These are phyloP conservation scores for Aspergillus phoenicis DNA, from an alignment of 2,329 filamentous ascomycete species.

Conservation along the genomic window DNA sequence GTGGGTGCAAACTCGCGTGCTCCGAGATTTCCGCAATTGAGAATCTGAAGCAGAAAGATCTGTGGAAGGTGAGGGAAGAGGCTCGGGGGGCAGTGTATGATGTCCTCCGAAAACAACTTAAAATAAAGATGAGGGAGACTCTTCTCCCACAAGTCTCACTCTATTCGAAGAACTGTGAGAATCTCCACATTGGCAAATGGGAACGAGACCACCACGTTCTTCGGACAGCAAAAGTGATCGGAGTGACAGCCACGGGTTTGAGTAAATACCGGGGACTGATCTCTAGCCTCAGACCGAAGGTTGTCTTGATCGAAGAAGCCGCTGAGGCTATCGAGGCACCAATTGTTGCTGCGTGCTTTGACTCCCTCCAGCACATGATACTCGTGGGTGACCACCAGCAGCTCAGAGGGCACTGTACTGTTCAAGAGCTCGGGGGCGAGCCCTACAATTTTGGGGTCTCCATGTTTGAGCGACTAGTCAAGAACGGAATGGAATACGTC, in stretches of 20 bases:
- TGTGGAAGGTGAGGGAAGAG: slow-evolving; percentile 61
- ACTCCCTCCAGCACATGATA: slow-evolving; percentile 65
- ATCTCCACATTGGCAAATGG: slow-evolving; percentile 61
- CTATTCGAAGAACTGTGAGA: slow-evolving; percentile 55
- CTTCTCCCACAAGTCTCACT: slow-evolving; percentile 55
- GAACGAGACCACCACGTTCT: slow-evolving; percentile 64
- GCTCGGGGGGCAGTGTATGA: slow-evolving; percentile 68
- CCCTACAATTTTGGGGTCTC: slow-evolving; percentile 73
- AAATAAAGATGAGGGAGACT: slow-evolving; percentile 49
- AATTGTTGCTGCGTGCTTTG: slow-evolving; percentile 61
- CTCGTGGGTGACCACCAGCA: slow-evolving; percentile 82
- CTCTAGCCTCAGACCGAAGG: slow-evolving; percentile 64
- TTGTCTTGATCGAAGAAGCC: slow-evolving; percentile 77
- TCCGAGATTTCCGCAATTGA: slow-evolving; percentile 40
- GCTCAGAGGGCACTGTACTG: slow-evolving; percentile 67
- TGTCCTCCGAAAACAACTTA: slow-evolving; percentile 59
- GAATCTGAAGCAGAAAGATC: slow-evolving; percentile 49
- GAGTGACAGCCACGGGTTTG: slow-evolving; percentile 77
- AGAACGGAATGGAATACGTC: slow-evolving; percentile 63
- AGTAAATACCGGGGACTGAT: slow-evolving; percentile 77
- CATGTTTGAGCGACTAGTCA: slow-evolving; percentile 77
- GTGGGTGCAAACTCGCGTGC: slow-evolving; percentile 23
- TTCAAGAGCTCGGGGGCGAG: slow-evolving; percentile 58
- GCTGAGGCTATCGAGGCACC: slow-evolving; percentile 69
- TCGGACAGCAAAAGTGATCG: slow-evolving; percentile 61